Evolutionary conservation across 2,329 filamentous ascomycete genomes (phyloP).

Genomic region (Dendrostoma leiphaemia): DNA sequence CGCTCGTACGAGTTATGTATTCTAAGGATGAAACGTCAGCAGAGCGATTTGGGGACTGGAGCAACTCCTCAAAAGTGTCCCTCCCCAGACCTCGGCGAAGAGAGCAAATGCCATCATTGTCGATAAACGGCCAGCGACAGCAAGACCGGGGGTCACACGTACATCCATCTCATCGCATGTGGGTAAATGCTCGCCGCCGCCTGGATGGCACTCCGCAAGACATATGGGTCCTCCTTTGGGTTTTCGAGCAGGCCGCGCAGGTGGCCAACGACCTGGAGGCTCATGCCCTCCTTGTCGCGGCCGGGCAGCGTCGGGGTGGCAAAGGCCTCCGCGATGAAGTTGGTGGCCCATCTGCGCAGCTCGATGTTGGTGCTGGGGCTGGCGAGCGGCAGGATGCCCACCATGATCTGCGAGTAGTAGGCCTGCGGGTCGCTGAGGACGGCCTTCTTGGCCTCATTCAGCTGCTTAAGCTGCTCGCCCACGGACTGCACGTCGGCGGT

Average conservation of each 20-base stretch:
- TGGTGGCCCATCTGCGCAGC: conserved; percentile 90
- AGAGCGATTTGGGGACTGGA: background rate
- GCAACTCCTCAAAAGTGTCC: background rate
- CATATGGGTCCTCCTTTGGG: conserved; percentile 72
- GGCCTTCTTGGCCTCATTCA: conserved; percentile 86
- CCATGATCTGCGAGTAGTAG: conserved; percentile 89
- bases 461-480: conserved; percentile 77
- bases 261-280: conserved; percentile 73
- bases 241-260: conserved; percentile 69
- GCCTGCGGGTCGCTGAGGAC: conserved; percentile 76
- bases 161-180: conserved; percentile 90
- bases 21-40: conserved; percentile 44
- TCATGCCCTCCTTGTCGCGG: conserved; percentile 77
- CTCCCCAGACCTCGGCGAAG: background rate
- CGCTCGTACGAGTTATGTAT: conserved; percentile 82
- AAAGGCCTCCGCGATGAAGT: conserved; percentile 95
- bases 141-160: conserved; percentile 47
- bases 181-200: conserved; percentile 91
- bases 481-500: conserved; percentile 51
- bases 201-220: conserved; percentile 84
- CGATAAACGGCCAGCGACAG: background rate
- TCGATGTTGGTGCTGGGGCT: conserved; percentile 71
- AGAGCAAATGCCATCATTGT: no score
- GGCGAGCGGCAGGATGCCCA: conserved; percentile 90
- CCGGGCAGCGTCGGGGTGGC: conserved; percentile 80